Base-by-base conservation (phyloP, 1,284 basidiomycete species). In the Apiotrichum porosum region DNA sequence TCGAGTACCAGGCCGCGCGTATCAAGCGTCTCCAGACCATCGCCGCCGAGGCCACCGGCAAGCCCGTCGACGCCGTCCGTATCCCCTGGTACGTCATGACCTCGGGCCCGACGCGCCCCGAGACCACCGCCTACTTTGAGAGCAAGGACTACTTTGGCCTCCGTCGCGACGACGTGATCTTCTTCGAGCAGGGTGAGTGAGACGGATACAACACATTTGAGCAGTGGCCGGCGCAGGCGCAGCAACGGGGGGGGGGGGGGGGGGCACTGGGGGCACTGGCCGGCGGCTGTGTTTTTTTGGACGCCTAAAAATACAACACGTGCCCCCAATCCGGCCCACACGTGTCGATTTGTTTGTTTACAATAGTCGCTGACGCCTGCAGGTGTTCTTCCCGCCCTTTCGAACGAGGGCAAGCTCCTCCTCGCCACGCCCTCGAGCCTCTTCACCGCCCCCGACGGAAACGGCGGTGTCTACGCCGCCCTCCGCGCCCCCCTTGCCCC, bases 21-120 rank as follows among this genome's bases (percentile, higher is more conserved):
- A 97, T 99, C 69, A 78, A 79, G 42, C 82, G 85, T 50, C 76
- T 99, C 43, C 86, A 94, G 73, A 73, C 74, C 24, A 72, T 97
- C 39, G 93, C 92, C 0, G 66, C 61, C 37, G 82, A 82, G 62
- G 61, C 76, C 49, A 75, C 79, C 42, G 74, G 68, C 41, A 76
- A 77, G 46, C 81, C 80, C 61, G 69, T 79, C 21, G 68, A 75
- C 14, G 81, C 80, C 40, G 79, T 81, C 3, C 73, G 81, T 49
- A 82, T 97, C 53, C 86, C 83, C 43, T 98, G 95, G 95, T 98
- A 97, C 77, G 83, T 99, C 66, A 99, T 99, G 95, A 98, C 94
- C 49, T 92, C 88, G 65, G 93, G 93, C 15, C 94, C 95, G 22
- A 99, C 95, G 23, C 82, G 92, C 54, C 77, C 76, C 49, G 85